Evolutionary conservation across 306 rosid genomes (phyloP), one percentile per base, ranked within the genome.

Genomic region (Trifolium fragiferum): DNA sequence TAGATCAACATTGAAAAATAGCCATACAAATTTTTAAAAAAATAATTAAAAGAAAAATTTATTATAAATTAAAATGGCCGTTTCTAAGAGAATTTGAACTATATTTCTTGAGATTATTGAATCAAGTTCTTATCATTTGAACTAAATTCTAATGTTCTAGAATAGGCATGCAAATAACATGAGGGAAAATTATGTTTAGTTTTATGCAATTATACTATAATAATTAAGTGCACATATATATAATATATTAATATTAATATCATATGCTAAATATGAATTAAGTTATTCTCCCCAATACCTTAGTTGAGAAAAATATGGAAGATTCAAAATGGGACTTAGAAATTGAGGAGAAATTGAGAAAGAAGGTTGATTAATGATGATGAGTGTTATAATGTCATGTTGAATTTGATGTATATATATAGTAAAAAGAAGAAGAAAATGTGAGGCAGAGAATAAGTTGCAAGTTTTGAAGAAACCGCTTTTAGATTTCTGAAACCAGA

Each of bases 391-490:
- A 13, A 30, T 46, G 78, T 6, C n/a, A 40, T 58, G 43, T n/a
- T 9, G 2, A 46, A 35, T 7, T 38, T 38, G 70, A 19, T 37
- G 74, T 74, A 46, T 74, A 64, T 78, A 73, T 80, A 80, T 55
- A 77, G 80, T 10, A 73, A 68, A 76, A 64, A 43, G 73, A 15
- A 67, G 78, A 57, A 53, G 74, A 69, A 62, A 64, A 74, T 30
- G 80, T 68, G 74, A 50, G 44, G 16, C 1, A 15, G 62, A 58
- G 66, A 79, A 7, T 30, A 43, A 83, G 84, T 77, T 27, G 77
- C 80, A 82, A 78, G 81, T 85, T 84, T 87, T 72, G 53, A 66
- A 74, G 82, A 85, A 86, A 74, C 82, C 75, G 21, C 86, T 8
- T 68, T 61, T 16, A 57, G 83, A 51, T 82, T 82, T 78, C 32